A percentile compares a stretch with the other conserved stretches of the same genome.
Conservation (phyloP, 345 rosid species). For the Sapria himalayana region DNA sequence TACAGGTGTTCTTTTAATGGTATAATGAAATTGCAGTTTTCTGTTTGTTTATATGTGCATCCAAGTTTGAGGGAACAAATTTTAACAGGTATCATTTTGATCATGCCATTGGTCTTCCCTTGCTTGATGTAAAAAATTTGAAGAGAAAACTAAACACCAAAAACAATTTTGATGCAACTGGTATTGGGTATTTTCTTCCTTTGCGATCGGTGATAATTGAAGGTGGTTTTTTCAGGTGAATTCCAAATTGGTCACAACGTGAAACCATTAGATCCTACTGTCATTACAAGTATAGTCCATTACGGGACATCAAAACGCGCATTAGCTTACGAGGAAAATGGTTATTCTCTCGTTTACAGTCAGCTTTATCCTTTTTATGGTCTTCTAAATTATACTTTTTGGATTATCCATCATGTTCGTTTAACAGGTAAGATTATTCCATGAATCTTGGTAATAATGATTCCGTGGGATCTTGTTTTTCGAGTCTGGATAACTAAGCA, state of each 20-base stretch:
- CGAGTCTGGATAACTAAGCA: background rate
- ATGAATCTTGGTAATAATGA: background rate
- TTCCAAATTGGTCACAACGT: slow-evolving; percentile 40
- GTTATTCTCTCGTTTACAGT: slow-evolving; percentile 44
- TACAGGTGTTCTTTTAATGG: too few relatives aligned
- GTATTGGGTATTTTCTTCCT: too few relatives aligned
- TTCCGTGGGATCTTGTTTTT: background rate
- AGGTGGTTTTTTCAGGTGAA: slow-evolving; percentile 35
- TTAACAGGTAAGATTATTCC: slow-evolving; percentile 27
- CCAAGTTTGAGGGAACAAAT: too few relatives aligned
- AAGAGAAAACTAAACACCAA: too few relatives aligned
- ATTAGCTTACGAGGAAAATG: slow-evolving; percentile 14
- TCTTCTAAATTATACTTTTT: slow-evolving; percentile 60
- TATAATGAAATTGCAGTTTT: too few relatives aligned
- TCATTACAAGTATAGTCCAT: slow-evolving; percentile 45
- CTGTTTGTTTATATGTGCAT: too few relatives aligned
- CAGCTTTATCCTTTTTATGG: slow-evolving; percentile 72
- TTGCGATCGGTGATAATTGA: too few relatives aligned
- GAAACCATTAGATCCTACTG: slow-evolving; percentile 33
- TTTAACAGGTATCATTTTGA: too few relatives aligned
- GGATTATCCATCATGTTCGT: slow-evolving; percentile 66
- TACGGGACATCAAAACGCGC: slow-evolving; percentile 41
- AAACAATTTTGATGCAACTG: too few relatives aligned
- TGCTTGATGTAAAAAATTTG: too few relatives aligned
- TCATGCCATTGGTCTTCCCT: too few relatives aligned